A percentile compares a stretch with the other conserved stretches of the same genome.
phyloP scores from a whole-genome alignment of 1,284 basidiomycete genomes.

The Kalmanozyma brasiliensis region DNA sequence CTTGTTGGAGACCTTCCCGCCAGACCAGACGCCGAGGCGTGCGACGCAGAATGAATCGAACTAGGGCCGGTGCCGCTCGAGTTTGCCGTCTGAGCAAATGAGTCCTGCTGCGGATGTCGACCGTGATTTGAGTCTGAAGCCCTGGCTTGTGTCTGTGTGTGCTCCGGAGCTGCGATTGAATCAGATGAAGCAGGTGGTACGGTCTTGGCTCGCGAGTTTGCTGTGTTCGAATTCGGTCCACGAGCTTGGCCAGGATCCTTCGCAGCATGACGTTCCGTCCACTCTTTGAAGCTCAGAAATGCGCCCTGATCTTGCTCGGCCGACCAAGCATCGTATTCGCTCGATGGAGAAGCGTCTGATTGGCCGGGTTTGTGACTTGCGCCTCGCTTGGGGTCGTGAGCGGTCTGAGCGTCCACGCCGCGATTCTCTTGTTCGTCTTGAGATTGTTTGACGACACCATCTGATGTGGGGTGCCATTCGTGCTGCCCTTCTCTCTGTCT shows the following conservation, averaged over 20 bases:
- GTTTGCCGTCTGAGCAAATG: neutral
- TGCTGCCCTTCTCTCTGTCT: conserved; percentile 41
- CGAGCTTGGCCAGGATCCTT: neutral
- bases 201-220: neutral
- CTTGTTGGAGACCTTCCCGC: neutral
- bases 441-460: neutral
- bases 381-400: neutral
- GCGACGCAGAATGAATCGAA: neutral
- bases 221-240: neutral
- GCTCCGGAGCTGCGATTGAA: neutral
- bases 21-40: neutral
- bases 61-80: neutral
- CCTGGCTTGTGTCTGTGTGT: neutral
- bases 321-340: conserved; percentile 47
- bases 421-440: neutral
- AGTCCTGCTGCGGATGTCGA: neutral
- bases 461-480: conserved; percentile 38
- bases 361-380: neutral
- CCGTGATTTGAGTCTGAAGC: neutral
- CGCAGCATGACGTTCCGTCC: conserved; percentile 35
- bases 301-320: conserved; percentile 40
- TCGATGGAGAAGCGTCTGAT: conserved; percentile 4
- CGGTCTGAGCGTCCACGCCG: neutral
- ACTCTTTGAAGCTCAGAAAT: conserved; percentile 48
- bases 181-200: conserved; percentile 2